These are phyloP conservation scores for Actinidia polygama DNA, from an alignment of 179 eudicot species.

Conservation along the genomic window DNA sequence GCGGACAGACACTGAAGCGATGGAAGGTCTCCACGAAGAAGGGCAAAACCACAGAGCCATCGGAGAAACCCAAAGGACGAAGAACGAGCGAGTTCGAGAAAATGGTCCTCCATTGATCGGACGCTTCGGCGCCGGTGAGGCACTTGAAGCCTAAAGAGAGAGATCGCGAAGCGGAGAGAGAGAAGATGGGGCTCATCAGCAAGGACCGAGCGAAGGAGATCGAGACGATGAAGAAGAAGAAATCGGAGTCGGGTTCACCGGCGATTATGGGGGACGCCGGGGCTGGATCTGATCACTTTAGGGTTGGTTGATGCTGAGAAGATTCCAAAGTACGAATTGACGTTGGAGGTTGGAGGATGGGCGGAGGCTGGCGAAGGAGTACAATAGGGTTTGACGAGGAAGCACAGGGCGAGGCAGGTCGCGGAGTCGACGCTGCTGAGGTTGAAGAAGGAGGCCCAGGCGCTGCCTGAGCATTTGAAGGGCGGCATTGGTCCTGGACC, in stretches of 20 bases:
- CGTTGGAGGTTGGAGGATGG: slow-evolving; percentile 96
- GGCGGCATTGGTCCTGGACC: slow-evolving; percentile 86
- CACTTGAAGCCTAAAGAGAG: slow-evolving; percentile 65
- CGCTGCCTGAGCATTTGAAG: slow-evolving; percentile 78
- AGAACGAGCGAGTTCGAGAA: slow-evolving; percentile 46
- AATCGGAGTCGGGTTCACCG: slow-evolving; percentile 36
- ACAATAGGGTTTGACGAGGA: slow-evolving; percentile 89
- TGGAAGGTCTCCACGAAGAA: slow-evolving; percentile 58
- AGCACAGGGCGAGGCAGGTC: slow-evolving; percentile 81
- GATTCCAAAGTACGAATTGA: slow-evolving; percentile 80
- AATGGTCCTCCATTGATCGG: slow-evolving; percentile 65
- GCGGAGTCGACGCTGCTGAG: slow-evolving; percentile 75
- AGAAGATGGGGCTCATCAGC: slow-evolving; percentile 81
- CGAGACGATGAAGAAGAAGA: slow-evolving; percentile 58
- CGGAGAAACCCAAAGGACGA: slow-evolving; percentile 36
- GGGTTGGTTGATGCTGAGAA: slow-evolving; percentile 79
- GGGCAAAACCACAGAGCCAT: slow-evolving; percentile 26
- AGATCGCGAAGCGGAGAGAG: slow-evolving; percentile 73
- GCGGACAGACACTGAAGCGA: slow-evolving; percentile 51
- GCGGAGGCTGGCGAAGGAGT: slow-evolving; percentile 79
- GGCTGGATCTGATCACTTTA: slow-evolving; percentile 69
- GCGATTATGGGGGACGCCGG: too few relatives aligned
- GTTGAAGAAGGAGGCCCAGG: slow-evolving; percentile 92
- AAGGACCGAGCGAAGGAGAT: slow-evolving; percentile 69
- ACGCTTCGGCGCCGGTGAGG: slow-evolving; percentile 61